phyloP scores from a whole-genome alignment of 2,329 filamentous ascomycete genomes.

The Colletotrichum sansevieriae region DNA sequence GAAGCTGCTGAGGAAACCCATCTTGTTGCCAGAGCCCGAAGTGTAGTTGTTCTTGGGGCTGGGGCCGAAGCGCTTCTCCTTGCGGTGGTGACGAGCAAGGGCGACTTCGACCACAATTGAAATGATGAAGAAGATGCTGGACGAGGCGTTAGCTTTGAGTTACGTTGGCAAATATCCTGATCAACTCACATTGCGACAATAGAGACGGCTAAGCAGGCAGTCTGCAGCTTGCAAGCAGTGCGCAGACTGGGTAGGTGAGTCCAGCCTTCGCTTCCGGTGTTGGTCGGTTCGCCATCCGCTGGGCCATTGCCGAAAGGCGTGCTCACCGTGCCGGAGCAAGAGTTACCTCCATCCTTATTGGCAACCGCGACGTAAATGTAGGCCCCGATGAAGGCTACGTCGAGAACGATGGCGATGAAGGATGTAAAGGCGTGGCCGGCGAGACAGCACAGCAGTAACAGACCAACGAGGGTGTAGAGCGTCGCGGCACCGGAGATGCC shows the following conservation, averaged over 20 bases:
- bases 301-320: slow-evolving; percentile 78
- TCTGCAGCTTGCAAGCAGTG: slow-evolving; percentile 79
- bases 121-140: slow-evolving; percentile 79
- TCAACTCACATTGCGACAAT: slow-evolving; percentile 78
- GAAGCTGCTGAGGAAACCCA: slow-evolving; percentile 52
- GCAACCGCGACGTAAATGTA: slow-evolving; percentile 87
- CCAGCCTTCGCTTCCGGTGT: slow-evolving; percentile 63
- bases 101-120: slow-evolving; percentile 77
- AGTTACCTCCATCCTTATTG: slow-evolving; percentile 76
- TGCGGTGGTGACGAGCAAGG: slow-evolving; percentile 78
- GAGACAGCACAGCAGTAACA: slow-evolving; percentile 82
- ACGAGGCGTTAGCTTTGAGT: slow-evolving; percentile 1
- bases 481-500: slow-evolving; percentile 82
- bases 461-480: slow-evolving; percentile 80
- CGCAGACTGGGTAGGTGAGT: slow-evolving; percentile 60
- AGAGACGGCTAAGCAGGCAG: slow-evolving; percentile 80
- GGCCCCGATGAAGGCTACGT: slow-evolving; percentile 79
- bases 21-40: slow-evolving; percentile 56
- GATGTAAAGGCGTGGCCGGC: slow-evolving; percentile 82
- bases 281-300: slow-evolving; percentile 60
- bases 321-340: slow-evolving; percentile 71
- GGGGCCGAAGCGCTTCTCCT: slow-evolving; percentile 78
- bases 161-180: too few relatives aligned
- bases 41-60: slow-evolving; percentile 69
- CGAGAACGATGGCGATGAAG: slow-evolving; percentile 79